A percentile compares a stretch with the other conserved stretches of the same genome.
Evolutionary conservation across 768 basidiomycete genomes (phyloP).

Genomic region (Cyclocybe aegerita): DNA sequence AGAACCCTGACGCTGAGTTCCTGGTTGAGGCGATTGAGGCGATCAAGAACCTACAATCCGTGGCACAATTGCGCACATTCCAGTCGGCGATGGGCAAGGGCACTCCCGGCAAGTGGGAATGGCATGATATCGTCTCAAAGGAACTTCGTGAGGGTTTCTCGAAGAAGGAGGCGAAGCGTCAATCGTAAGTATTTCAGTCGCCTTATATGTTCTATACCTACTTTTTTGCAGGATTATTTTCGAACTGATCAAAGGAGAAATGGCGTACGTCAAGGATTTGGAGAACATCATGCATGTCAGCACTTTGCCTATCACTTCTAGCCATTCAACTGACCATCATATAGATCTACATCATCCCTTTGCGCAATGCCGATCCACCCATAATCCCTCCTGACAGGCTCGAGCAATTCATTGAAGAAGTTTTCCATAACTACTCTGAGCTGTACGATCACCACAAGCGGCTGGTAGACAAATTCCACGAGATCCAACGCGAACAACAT

Average conservation of each 20-base stretch:
- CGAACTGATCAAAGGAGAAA: slow-evolving; percentile 93
- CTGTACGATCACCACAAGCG: slow-evolving; percentile 72
- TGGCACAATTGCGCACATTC: slow-evolving; percentile 86
- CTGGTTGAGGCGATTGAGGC: slow-evolving; percentile 81
- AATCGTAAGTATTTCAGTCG: slow-evolving; percentile 58
- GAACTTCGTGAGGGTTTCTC: slow-evolving; percentile 60
- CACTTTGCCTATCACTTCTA: slow-evolving; percentile 2
- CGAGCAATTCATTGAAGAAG: slow-evolving; percentile 77
- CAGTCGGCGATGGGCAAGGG: slow-evolving; percentile 88
- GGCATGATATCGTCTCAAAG: slow-evolving; percentile 81
- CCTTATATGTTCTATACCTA: neutral
- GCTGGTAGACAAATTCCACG: slow-evolving; percentile 78
- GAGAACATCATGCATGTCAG: slow-evolving; percentile 80
- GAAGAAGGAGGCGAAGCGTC: slow-evolving; percentile 80
- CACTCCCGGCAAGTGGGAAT: slow-evolving; percentile 78
- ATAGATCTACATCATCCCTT: slow-evolving; percentile 80
- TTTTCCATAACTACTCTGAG: slow-evolving; percentile 86
- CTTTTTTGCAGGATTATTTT: slow-evolving; percentile 70
- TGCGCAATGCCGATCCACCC: slow-evolving; percentile 71
- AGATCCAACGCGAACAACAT: slow-evolving; percentile 87
- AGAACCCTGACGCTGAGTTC: slow-evolving; percentile 82
- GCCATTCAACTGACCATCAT: neutral
- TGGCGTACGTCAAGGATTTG: slow-evolving; percentile 91
- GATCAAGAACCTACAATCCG: slow-evolving; percentile 77
- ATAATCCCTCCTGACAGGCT: slow-evolving; percentile 73